A percentile compares a stretch with the other conserved stretches of the same genome.
phyloP scores from a whole-genome alignment of 441 rosid genomes.

The Populus trichocarpa region DNA sequence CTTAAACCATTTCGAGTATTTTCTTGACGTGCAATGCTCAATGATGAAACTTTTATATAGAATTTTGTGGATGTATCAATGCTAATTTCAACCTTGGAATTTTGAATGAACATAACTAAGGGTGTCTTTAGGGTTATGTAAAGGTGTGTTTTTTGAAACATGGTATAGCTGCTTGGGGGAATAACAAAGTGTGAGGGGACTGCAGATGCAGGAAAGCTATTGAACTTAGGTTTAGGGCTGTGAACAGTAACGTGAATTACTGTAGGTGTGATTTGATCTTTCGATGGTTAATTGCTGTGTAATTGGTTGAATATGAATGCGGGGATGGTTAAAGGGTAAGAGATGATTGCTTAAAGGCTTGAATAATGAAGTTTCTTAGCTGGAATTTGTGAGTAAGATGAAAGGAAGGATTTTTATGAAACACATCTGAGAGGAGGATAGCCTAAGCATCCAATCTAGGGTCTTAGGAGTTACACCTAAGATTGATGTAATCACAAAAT shows the following conservation, averaged over 20 bases:
- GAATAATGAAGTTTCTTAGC: not conserved
- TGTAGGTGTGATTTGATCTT: not conserved
- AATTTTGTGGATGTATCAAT: not conserved
- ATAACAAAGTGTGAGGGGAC: not conserved
- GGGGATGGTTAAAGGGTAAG: not conserved
- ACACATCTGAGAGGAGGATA: not conserved
- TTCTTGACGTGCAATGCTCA: not conserved
- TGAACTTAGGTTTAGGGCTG: not conserved
- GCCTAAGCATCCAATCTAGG: not conserved
- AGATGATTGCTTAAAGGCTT: not conserved
- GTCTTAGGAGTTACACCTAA: not conserved
- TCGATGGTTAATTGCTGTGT: no score
- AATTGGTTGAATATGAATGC: not conserved
- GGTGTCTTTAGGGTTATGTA: not conserved
- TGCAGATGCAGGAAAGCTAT: not conserved
- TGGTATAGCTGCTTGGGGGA: not conserved
- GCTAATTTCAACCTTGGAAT: not conserved
- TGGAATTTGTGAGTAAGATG: not conserved
- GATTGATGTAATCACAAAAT: not conserved
- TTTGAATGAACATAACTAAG: not conserved
- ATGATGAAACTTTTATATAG: not conserved
- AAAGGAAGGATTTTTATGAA: not conserved
- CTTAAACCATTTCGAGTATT: not conserved
- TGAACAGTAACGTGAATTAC: not conserved
- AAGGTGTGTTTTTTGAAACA: not conserved